Percentiles rank a stretch among this genome's conserved stretches.
Conservation (phyloP, 345 rosid species). For the Cardamine occulta region DNA sequence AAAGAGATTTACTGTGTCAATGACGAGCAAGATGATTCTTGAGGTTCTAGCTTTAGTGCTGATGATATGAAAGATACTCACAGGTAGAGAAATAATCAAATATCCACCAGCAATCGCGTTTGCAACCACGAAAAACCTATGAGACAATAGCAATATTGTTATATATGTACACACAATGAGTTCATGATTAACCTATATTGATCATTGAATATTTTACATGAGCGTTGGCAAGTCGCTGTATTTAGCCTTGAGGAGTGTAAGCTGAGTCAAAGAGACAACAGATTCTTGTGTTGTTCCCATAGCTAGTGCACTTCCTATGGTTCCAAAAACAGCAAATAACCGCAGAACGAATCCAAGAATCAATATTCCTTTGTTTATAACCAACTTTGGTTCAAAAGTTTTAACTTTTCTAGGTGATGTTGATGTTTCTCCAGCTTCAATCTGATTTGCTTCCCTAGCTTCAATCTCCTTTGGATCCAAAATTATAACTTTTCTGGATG, state of each 20-base stretch:
- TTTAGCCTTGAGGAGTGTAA: conserved; percentile 38
- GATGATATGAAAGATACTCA: conserved; percentile 60
- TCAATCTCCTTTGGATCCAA: conserved; percentile 13
- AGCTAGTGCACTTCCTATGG: conserved; percentile 31
- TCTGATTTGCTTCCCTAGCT: background rate
- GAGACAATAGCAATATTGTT: conserved; percentile 18
- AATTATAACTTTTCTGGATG: conserved; percentile 33
- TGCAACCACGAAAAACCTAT: conserved; percentile 79
- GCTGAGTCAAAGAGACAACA: conserved; percentile 42
- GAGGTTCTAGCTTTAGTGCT: conserved; percentile 42
- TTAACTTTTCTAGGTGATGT: conserved; percentile 26
- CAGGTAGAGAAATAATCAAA: conserved; percentile 65
- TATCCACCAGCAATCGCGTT: conserved; percentile 67
- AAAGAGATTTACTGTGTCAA: conserved; percentile 57
- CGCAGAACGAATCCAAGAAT: conserved; percentile 34
- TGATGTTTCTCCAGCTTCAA: conserved; percentile 42
- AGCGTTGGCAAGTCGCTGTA: conserved; percentile 44
- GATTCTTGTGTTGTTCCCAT: conserved; percentile 48
- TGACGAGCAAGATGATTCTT: conserved; percentile 50
- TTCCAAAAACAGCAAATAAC: conserved; percentile 40
- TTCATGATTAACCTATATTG: background rate
- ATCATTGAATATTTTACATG: conserved; percentile 26
- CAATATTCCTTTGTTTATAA: conserved; percentile 36
- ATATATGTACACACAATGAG: background rate
- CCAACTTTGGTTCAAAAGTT: conserved; percentile 26